Evolutionary conservation across 805 yeast genomes (phyloP).

Genomic region (Cyberlindnera suaveolens): DNA sequence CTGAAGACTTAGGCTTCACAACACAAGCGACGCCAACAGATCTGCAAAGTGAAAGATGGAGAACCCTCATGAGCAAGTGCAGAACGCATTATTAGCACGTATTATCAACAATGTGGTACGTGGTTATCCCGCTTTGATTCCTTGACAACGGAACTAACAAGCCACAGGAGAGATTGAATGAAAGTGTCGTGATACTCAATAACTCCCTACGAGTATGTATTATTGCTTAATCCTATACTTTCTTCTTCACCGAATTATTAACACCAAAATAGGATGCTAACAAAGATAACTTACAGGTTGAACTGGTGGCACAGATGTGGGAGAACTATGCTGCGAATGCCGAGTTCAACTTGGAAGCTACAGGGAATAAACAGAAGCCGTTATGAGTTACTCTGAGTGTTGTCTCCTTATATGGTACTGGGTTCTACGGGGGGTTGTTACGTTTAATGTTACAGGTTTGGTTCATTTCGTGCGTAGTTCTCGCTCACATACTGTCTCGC

Average conservation of each 20-base stretch:
- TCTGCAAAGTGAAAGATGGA: constrained; percentile 42
- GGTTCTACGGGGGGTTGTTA: too few relatives aligned
- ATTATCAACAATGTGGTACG: constrained; percentile 72
- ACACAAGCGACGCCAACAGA: background rate
- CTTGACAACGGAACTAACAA: constrained; percentile 1
- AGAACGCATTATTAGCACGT: constrained; percentile 66
- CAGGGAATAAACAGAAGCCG: constrained; percentile 40
- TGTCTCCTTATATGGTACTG: background rate
- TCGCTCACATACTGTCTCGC: too few relatives aligned
- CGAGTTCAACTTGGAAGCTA: constrained; percentile 61
- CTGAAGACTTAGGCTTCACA: background rate
- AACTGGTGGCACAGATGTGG: constrained; percentile 72
- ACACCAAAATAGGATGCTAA: constrained; percentile 39
- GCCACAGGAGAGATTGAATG: constrained; percentile 59
- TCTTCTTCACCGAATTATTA: background rate
- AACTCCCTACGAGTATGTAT: constrained; percentile 41
- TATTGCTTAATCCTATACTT: background rate
- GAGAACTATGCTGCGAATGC: constrained; percentile 67
- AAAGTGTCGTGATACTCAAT: constrained; percentile 60
- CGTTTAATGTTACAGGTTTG: too few relatives aligned
- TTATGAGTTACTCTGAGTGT: background rate
- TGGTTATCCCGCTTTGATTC: constrained; percentile 10
- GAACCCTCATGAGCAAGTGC: constrained; percentile 82
- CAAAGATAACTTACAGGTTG: constrained; percentile 60
- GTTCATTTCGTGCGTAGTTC: too few relatives aligned